Base-by-base conservation (phyloP, 2,329 filamentous ascomycete genomes). In the Parastagonospora nodorum region DNA sequence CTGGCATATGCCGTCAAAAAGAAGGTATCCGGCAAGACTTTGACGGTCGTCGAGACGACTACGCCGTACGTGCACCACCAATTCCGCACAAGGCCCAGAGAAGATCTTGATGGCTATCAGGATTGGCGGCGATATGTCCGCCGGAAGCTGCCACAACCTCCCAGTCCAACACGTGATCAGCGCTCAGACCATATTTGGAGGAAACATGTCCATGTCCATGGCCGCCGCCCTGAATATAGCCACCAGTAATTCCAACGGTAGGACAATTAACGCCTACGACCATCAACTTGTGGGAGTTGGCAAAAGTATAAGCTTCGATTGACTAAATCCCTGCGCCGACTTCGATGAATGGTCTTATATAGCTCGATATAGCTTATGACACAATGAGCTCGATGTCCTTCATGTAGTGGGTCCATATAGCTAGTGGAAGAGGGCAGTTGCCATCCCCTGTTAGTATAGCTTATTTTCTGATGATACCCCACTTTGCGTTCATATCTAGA, bases 131-230 rank as follows among this genome's bases (percentile, higher is more conserved):
- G n/a, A 53, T 10, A 16, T 56, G 46, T 11, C 45, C 24, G 15
- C 66, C 65, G 15, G 55, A 45, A 8, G 46, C 47, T 15, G 59
- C 51, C 4, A 67, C 57, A 2, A 66, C 62, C 16, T 67, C 60
- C 35, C 37, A 57, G 4, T 63, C 58, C 1, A 65, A 53, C 6
- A 53, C 47, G 8, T 66, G 49, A 35, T 67, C 63, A 5, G 61
- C 60, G 2, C 24, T 45, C 4, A 58, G 11, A 8, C 55, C 55
- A 56, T 44, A 45, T 4, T 5, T n/a, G 2, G 41, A 33, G 1
- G n/a, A 74, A 29, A 84, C 59, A 8, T 78, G 77, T 12, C 75
- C 59, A 8, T 78, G 77, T 12, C 75, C 77, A 64, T 84, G 79
- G 0, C 82, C 82, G 15, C 79, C 81, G 2, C 78, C 80, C 7